Evolutionary conservation across 331 rosid genomes (phyloP).

Genomic region (Quercus phellos): DNA sequence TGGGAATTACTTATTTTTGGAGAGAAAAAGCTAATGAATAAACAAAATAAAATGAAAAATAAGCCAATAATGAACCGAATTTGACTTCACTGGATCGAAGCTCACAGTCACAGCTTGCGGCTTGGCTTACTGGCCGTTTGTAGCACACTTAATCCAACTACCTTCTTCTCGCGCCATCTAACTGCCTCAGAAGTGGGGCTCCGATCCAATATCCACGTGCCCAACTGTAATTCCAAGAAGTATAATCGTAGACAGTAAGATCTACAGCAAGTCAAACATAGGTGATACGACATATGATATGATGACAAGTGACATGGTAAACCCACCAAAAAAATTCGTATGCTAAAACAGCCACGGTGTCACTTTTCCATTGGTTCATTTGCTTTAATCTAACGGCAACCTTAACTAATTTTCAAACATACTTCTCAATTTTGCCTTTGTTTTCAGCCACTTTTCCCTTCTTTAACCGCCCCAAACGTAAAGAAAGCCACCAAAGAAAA

Average conservation of each 20-base stretch:
- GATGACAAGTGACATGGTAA: neutral
- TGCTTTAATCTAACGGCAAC: neutral
- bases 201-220: neutral
- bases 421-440: no score
- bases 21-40: no score
- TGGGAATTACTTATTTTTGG: rapidly evolving
- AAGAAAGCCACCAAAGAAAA: neutral
- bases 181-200: neutral
- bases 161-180: neutral
- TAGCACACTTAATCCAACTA: neutral
- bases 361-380: neutral
- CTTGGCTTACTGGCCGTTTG: neutral
- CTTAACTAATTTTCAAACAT: neutral
- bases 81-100: neutral
- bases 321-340: neutral
- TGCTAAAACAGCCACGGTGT: neutral
- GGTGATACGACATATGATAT: neutral
- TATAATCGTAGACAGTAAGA: neutral
- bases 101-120: neutral
- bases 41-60: no score
- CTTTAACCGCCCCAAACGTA: neutral
- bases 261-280: neutral
- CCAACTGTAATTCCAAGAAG: neutral
- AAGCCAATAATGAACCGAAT: neutral
- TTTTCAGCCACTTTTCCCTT: neutral